phyloP scores from a whole-genome alignment of 2,329 filamentous ascomycete species.

The Trichoderma koningiopsis region DNA sequence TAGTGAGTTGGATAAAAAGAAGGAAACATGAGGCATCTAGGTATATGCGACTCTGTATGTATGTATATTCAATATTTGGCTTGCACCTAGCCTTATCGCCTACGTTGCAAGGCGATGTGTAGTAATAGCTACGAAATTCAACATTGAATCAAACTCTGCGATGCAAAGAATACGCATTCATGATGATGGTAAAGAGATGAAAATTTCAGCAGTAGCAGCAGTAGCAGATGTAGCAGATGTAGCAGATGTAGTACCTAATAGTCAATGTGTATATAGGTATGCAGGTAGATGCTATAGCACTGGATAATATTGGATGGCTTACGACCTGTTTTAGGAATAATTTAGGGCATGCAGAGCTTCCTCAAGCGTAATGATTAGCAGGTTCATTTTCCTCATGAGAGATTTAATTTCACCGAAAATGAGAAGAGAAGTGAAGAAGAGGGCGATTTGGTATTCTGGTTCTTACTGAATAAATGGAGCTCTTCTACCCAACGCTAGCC shows the following conservation, averaged over 20 bases:
- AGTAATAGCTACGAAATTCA: not conserved
- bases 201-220: not conserved
- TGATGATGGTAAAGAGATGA: not conserved
- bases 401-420: not conserved
- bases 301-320: too few species aligned
- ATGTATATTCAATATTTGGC: not conserved
- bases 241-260: too few species aligned
- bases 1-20: not conserved
- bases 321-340: not conserved
- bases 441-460: not conserved
- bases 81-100: not conserved
- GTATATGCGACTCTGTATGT: not conserved
- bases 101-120: not conserved
- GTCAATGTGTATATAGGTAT: too few species aligned
- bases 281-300: too few species aligned
- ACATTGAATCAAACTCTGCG: not conserved
- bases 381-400: conserved; percentile 24
- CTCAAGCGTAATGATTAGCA: conserved; percentile 12
- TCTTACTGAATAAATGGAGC: not conserved
- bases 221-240: too few species aligned
- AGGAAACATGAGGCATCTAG: not conserved
- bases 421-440: not conserved
- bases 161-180: not conserved
- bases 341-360: conserved; percentile 16
- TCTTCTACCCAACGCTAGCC: not conserved